Evolutionary conservation across 352 stramenopile species (phyloP).

Genomic region (Hyaloperonospora brassicae): DNA sequence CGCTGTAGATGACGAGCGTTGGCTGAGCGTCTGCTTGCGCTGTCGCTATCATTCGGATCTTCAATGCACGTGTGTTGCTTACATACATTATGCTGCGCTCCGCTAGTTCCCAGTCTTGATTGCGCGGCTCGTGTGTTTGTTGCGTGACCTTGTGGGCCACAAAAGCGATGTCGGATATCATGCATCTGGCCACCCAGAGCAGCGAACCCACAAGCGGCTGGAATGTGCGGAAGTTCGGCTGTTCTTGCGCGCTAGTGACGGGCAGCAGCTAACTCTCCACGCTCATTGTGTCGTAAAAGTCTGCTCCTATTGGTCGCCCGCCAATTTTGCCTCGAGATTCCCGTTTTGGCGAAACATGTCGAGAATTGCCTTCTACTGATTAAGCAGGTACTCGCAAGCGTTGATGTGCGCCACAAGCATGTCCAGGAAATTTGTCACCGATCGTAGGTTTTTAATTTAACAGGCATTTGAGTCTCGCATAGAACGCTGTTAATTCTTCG

Average conservation of each 20-base stretch:
- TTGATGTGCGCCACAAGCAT: conserved; percentile 15
- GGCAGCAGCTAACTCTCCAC: background rate
- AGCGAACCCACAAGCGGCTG: background rate
- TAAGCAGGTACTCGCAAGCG: conserved; percentile 2
- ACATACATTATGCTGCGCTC: background rate
- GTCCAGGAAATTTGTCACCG: conserved; percentile 19
- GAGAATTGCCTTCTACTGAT: conserved; percentile 9
- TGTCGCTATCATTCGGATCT: background rate
- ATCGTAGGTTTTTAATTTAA: conserved; percentile 21
- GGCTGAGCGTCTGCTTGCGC: background rate
- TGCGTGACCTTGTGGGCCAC: background rate
- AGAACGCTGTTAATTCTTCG: too few relatives aligned
- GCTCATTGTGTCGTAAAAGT: background rate
- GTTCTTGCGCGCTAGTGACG: background rate
- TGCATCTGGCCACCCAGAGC: background rate
- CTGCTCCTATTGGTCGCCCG: background rate
- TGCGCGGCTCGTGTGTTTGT: background rate
- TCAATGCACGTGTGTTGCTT: background rate
- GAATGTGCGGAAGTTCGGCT: background rate
- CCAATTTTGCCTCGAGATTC: background rate
- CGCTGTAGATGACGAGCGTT: background rate
- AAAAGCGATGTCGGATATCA: background rate
- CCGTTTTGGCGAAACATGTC: background rate
- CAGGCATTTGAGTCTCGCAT: background rate
- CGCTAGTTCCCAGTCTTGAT: background rate